Evolutionary conservation across 2,329 filamentous ascomycete genomes (phyloP), one percentile per base, ranked within the genome.

Genomic region (Corniculantispora saksenae): DNA sequence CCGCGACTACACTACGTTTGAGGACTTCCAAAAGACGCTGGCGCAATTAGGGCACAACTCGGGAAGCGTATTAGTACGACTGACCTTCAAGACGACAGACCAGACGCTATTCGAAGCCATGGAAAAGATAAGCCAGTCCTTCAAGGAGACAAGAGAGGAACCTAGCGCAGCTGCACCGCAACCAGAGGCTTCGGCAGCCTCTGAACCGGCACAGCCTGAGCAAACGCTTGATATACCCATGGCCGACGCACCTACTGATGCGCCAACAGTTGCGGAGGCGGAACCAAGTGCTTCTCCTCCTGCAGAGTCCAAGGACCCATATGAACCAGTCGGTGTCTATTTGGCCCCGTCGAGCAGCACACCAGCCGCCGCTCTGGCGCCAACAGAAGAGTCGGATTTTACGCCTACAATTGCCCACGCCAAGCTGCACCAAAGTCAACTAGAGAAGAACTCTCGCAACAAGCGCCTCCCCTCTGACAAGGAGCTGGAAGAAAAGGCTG

Each of bases 1-100:
- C 12, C 85, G 92, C 71, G 92, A 94, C 70, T 78, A 97, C 19
- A 85, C 89, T 3, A 88, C 86, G 0, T 92, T 98, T 71, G 82
- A 83, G 21, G 94, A 96, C 72, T 84, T 98, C 65, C 93, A 97
- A 76, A 97, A 97, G 82, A 94, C 92, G 1, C 78, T 99, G 54
- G 89, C 89, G 6, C 92, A 97, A 75, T 80, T 98, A 21, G 95
- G 95, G 0, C 90, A 96, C 72, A 96, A 94, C 74, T 90, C 87
- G 56, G 94, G 95, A 7, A 94, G 86, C 72, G 89, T 92, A 5
- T 79, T 97, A 63, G 83, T 99, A 63, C 86, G 92, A 65, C 79
- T 99, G 66, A 88, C 83, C 40, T 98, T 94, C 79, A 88, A 85
- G 73, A 84, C 84, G 68, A 95, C 92, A 8, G 89, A 91, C 15